Evolutionary conservation across 805 yeast species (phyloP), one percentile per base, ranked within the genome.

Genomic region (Ogataea thermomethanolica): DNA sequence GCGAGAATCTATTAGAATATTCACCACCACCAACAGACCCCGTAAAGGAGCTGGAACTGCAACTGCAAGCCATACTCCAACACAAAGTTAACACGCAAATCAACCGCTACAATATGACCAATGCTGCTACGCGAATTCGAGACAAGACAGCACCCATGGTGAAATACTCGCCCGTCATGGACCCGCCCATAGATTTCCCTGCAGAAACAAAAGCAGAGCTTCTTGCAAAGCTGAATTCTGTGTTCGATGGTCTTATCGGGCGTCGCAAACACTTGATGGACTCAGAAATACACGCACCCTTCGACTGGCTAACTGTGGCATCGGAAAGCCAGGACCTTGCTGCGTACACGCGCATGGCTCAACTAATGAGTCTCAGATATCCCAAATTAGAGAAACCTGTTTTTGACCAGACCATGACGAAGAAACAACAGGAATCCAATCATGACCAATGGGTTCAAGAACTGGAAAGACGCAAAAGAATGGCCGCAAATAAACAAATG

Each of bases 141-240:
- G 28, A 23, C 26, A 31, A 36, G 15, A 28, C 33, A 23, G 24
- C 28, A n/a, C 25, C 39, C 12, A 37, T 21, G 21, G 36, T 31
- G 30, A 45, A 43, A 25, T 42, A 32, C 26, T 12, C 32, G 8
- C 57, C 61, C 3, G 35, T 51, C 9, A 29, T 58, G 6, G 61
- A 58, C 8, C 58, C 59, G 3, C 54, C 54, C 0, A 41, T 57
- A 3, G 37, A 39, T 11, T 25, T 59, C 4, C 52, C 55, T 1
- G 20, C 9, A 2, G 32, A 25, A n/a, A 25, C 50, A 7, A 46
- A 49, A 26, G 25, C 30, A 12, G 40, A 49, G 11, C 22, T 57
- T 4, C 6, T 44, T 5, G 17, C 36, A 4, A 56, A 45, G 15
- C 13, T 61, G 8, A 50, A 59, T 29, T 20, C 24, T 5, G 13